Conservation (phyloP, 768 basidiomycete species). For the Panaeolus papilionaceus region DNA sequence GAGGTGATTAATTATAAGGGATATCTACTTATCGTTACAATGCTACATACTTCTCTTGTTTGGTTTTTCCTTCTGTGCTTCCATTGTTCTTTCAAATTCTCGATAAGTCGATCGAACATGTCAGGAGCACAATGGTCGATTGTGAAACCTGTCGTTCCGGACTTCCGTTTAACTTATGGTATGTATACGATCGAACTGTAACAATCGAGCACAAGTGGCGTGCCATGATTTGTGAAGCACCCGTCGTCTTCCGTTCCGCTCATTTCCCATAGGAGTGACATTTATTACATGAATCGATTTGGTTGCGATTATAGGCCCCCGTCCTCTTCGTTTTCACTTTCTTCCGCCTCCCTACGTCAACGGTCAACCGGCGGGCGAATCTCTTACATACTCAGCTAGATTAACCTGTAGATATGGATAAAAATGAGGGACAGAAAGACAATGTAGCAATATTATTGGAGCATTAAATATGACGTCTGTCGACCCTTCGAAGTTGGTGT, state of each 20-base stretch:
- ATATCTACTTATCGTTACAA: neutral
- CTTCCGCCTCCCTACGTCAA: neutral
- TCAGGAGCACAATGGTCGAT: neutral
- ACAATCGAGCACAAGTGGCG: neutral
- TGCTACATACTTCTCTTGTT: no score
- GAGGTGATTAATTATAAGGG: neutral
- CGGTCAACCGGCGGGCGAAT: constrained; percentile 7
- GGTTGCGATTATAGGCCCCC: neutral
- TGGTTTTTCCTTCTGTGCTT: neutral
- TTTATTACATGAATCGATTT: neutral
- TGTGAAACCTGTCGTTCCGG: neutral
- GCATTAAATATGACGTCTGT: neutral
- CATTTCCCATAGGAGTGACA: neutral
- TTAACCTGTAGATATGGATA: neutral
- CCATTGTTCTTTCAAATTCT: neutral
- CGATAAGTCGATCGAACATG: neutral
- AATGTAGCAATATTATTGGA: neutral
- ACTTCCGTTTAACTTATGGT: no score
- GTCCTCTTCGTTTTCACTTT: neutral
- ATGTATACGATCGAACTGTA: neutral
- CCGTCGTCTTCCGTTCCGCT: neutral
- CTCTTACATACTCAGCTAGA: neutral
- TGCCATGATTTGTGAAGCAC: neutral
- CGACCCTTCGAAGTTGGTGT: neutral
- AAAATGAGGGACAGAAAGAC: neutral